Evolutionary conservation across 768 basidiomycete species (phyloP), one percentile per base, ranked within the genome.

Genomic region (Nevesoporus exiguus): DNA sequence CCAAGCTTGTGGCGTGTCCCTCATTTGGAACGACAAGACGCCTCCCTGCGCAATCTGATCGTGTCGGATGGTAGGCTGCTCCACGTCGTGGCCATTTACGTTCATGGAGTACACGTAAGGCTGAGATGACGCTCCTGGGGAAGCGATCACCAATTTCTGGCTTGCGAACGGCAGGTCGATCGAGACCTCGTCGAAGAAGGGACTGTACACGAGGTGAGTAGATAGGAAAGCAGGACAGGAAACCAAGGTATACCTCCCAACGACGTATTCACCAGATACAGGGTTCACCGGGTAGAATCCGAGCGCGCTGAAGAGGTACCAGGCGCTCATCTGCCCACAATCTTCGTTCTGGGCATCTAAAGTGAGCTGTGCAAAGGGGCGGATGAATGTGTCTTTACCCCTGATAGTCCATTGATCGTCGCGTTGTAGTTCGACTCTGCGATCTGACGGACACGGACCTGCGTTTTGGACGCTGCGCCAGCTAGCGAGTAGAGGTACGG

Each of bases 251-350:
- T 63, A 86, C 87, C 83, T 82, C 58, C 90, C 90, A 43, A 93
- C 75, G 52, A 90, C 75, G 56, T 92, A 93, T 61, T 82, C 80
- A 2, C 80, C 83, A 0, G 85, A 87, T 0, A 86, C 86, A 0
- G 90, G 90, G 64, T 92, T 86, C 37, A 92, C 88, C 34, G 88
- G 89, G 61, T 93, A 93, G 68, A 93, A 88, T 1, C 90, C 90
- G 69, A 93, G 76, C 0, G 88, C 82, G 47, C 82, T 85, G 72
- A 90, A 92, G 14, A 92, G 77, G 61, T 85, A 92, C 90, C 90
- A 93, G 0, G 90, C 87, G 61, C 86, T 89, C 90, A 93, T 93
- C 66, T 93, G 90, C 1, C 90, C 90, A 58, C 90, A 92, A 64
- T 93, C 90, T 66, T 93, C 90, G 61, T 93, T 93, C 86, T 90